A percentile compares a stretch with the other conserved stretches of the same genome.
These are phyloP conservation scores for Penicillium capsulatum DNA, from an alignment of 2,329 filamentous ascomycete genomes.

Conservation along the genomic window DNA sequence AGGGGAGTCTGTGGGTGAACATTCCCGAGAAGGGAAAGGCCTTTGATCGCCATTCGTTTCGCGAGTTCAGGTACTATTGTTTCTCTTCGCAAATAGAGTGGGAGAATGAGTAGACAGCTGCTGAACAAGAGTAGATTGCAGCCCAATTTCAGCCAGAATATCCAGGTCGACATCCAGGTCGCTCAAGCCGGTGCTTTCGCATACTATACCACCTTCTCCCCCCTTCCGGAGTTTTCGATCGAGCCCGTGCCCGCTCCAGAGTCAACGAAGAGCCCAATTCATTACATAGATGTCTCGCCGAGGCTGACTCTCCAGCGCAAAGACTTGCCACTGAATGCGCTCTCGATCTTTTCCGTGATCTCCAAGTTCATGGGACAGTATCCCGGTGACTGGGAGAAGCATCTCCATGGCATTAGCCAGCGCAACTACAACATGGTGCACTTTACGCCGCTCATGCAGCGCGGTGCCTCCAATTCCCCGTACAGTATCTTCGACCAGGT, in stretches of 20 bases:
- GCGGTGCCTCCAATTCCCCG: conserved; percentile 88
- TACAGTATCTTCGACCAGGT: conserved; percentile 96
- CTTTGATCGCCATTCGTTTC: conserved; percentile 75
- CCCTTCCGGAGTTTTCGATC: conserved; percentile 72
- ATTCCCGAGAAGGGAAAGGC: conserved; percentile 71
- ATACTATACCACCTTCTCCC: conserved; percentile 89
- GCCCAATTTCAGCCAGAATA: conserved; percentile 87
- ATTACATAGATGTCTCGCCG: conserved; percentile 93
- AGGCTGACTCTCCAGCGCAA: conserved; percentile 68
- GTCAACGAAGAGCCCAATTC: conserved; percentile 66
- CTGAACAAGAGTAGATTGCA: conserved; percentile 54
- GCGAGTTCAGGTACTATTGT: conserved; percentile 74
- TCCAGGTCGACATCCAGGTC: conserved; percentile 86
- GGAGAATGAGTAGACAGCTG: conserved; percentile 11
- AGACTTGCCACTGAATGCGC: conserved; percentile 73
- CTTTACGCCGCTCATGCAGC: conserved; percentile 87
- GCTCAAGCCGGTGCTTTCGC: conserved; percentile 80
- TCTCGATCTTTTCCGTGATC: conserved; percentile 89
- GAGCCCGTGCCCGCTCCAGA: conserved; percentile 48
- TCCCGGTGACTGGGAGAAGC: conserved; percentile 82
- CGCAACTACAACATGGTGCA: conserved; percentile 99
- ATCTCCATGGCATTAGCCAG: conserved; percentile 80
- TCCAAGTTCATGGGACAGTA: conserved; percentile 98
- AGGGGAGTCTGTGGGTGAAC: conserved; percentile 96
- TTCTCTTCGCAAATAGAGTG: neutral